Conservation (phyloP, 257 asterid species). For the Lithospermum erythrorhizon region DNA sequence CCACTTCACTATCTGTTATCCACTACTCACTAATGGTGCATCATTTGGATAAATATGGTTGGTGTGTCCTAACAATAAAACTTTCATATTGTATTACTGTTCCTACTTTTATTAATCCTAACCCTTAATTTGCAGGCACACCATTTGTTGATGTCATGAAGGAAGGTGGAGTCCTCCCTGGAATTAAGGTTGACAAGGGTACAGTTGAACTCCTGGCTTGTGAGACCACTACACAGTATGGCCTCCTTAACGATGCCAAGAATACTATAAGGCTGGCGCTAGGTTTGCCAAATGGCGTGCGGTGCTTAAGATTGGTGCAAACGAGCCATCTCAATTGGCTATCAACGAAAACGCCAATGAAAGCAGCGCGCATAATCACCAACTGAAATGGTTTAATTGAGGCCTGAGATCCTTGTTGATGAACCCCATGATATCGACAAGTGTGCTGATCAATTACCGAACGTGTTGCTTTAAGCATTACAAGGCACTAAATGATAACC, state of each 20-base stretch:
- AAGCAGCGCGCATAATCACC: slow-evolving; percentile 89
- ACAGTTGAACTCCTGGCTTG: slow-evolving; percentile 86
- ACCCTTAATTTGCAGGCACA: slow-evolving; percentile 38
- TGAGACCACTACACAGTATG: slow-evolving; percentile 91
- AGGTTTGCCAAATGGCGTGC: slow-evolving; percentile 95
- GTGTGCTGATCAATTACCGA: slow-evolving; percentile 67
- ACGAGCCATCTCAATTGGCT: slow-evolving; percentile 77
- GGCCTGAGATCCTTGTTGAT: slow-evolving; percentile 76
- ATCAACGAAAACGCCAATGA: slow-evolving; percentile 81
- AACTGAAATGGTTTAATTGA: slow-evolving; percentile 78
- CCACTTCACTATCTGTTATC: too few species aligned
- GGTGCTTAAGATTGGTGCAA: slow-evolving; percentile 73
- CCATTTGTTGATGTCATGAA: slow-evolving; percentile 82
- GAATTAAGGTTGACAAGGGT: slow-evolving; percentile 97
- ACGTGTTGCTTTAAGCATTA: slow-evolving; percentile 62
- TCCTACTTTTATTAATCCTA: too few species aligned
- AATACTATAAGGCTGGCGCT: slow-evolving; percentile 79
- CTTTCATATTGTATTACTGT: too few species aligned
- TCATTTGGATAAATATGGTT: too few species aligned
- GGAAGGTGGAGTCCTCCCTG: slow-evolving; percentile 86
- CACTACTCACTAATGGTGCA: too few species aligned
- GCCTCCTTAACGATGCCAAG: slow-evolving; percentile 67
- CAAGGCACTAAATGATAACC: slow-evolving; percentile 71
- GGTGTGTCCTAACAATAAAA: too few species aligned
- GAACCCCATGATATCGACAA: slow-evolving; percentile 48